Percentiles rank a stretch among this genome's conserved stretches.
These are phyloP conservation scores for Rasamsonia emersonii DNA, from an alignment of 2,329 filamentous ascomycete genomes.

Conservation along the genomic window DNA sequence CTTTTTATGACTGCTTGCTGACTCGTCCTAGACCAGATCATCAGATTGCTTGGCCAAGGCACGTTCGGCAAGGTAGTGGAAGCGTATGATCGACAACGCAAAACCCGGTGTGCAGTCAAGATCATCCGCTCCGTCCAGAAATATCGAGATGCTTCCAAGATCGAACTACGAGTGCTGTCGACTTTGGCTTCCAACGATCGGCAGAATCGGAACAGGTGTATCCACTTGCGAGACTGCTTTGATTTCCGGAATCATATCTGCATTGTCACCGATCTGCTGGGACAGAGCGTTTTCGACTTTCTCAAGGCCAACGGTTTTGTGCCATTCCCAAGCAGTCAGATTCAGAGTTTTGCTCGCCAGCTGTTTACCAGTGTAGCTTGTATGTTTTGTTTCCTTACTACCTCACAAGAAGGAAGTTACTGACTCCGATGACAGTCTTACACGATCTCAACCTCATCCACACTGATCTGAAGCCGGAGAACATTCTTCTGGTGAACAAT, in stretches of 20 bases:
- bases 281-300: slow-evolving; percentile 97
- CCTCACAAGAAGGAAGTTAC: slow-evolving; percentile 12
- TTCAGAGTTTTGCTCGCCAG: slow-evolving; percentile 92
- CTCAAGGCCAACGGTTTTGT: slow-evolving; percentile 92
- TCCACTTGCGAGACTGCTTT: slow-evolving; percentile 92
- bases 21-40: slow-evolving; percentile 62
- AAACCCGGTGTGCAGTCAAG: slow-evolving; percentile 85
- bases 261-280: slow-evolving; percentile 67
- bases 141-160: slow-evolving; percentile 90
- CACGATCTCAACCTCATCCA: slow-evolving; percentile 97
- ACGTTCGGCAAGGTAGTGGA: slow-evolving; percentile 98
- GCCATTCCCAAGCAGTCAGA: slow-evolving; percentile 96
- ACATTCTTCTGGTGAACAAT: slow-evolving; percentile 58
- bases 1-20: slow-evolving; percentile 7
- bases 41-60: slow-evolving; percentile 84
- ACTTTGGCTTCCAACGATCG: slow-evolving; percentile 87
- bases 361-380: slow-evolving; percentile 97
- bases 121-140: slow-evolving; percentile 98
- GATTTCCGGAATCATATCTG: slow-evolving; percentile 97
- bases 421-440: slow-evolving; percentile 57
- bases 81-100: slow-evolving; percentile 69
- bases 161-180: slow-evolving; percentile 85
- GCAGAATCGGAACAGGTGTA: slow-evolving; percentile 89
- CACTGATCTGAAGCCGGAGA: slow-evolving; percentile 65
- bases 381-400: slow-evolving; percentile 46